Evolutionary conservation across 495 filamentous ascomycete species (phyloP).

Genomic region (Aspergillus hancockii): DNA sequence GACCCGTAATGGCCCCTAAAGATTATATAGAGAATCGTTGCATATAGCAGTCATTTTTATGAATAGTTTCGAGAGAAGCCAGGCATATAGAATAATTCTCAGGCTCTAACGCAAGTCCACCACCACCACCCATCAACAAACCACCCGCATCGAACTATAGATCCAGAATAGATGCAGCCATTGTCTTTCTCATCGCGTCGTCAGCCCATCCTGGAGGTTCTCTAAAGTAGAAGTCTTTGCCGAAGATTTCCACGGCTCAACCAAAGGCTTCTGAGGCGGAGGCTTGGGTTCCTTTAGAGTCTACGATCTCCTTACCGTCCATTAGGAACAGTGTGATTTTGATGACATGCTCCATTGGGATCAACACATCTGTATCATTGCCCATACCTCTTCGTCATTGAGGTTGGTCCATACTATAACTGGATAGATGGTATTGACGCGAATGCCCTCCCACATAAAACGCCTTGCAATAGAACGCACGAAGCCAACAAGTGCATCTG

Average conservation of each 20-base stretch:
- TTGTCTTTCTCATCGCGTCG: constrained; percentile 1
- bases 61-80: background rate
- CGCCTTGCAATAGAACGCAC: constrained; percentile 23
- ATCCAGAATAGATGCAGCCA: background rate
- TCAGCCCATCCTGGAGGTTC: constrained; percentile 14
- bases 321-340: constrained; percentile 19
- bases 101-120: background rate
- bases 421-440: constrained; percentile 26
- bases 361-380: constrained; percentile 19
- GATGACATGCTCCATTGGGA: constrained; percentile 14
- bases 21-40: background rate
- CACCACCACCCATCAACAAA: background rate
- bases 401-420: constrained; percentile 24
- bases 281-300: constrained; percentile 8
- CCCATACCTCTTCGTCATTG: constrained; percentile 14
- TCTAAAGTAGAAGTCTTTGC: constrained; percentile 21
- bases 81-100: background rate
- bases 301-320: constrained; percentile 21
- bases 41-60: background rate
- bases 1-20: background rate
- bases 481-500: constrained; percentile 19
- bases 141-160: background rate
- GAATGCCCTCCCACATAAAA: constrained; percentile 16
- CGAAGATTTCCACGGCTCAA: constrained; percentile 24
- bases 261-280: constrained; percentile 16